Conservation (phyloP, 345 rosid genomes). For the Sisymbrium altissimum region DNA sequence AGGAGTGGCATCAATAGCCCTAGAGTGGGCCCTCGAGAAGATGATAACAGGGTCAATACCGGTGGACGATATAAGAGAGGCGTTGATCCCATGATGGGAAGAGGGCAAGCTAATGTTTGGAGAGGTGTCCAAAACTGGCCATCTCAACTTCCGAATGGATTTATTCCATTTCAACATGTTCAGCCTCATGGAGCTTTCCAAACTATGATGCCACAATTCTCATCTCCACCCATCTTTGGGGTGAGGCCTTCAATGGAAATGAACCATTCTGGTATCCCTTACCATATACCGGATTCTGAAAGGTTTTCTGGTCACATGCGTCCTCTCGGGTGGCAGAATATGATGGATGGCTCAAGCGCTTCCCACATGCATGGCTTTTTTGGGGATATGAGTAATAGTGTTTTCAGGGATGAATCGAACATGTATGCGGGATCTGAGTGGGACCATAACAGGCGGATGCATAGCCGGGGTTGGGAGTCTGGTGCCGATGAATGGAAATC, state of each 20-base stretch:
- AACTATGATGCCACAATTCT: slow-evolving; percentile 73
- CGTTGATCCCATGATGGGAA: slow-evolving; percentile 58
- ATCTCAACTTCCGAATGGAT: slow-evolving; percentile 73
- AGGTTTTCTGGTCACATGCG: slow-evolving; percentile 81
- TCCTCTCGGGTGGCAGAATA: slow-evolving; percentile 91
- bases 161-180: slow-evolving; percentile 83
- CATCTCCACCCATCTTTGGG: slow-evolving; percentile 66
- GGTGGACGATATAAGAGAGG: slow-evolving; percentile 62
- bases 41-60: slow-evolving; percentile 51
- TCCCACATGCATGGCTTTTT: slow-evolving; percentile 69
- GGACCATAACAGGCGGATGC: slow-evolving; percentile 80
- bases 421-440: slow-evolving; percentile 74
- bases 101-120: slow-evolving; percentile 90
- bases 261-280: slow-evolving; percentile 71
- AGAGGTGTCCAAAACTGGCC: slow-evolving; percentile 87
- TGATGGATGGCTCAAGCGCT: slow-evolving; percentile 76
- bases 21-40: slow-evolving; percentile 63
- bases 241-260: slow-evolving; percentile 86
- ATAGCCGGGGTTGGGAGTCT: slow-evolving; percentile 75
- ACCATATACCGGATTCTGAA: slow-evolving; percentile 76
- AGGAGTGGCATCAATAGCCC: slow-evolving; percentile 73
- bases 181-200: slow-evolving; percentile 80
- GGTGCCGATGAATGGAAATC: slow-evolving; percentile 74
- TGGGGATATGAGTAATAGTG: slow-evolving; percentile 78
- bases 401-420: slow-evolving; percentile 76